Evolutionary conservation across 257 asterid species (phyloP), one percentile per base, ranked within the genome.

Genomic region (Solanum appendiculatum): DNA sequence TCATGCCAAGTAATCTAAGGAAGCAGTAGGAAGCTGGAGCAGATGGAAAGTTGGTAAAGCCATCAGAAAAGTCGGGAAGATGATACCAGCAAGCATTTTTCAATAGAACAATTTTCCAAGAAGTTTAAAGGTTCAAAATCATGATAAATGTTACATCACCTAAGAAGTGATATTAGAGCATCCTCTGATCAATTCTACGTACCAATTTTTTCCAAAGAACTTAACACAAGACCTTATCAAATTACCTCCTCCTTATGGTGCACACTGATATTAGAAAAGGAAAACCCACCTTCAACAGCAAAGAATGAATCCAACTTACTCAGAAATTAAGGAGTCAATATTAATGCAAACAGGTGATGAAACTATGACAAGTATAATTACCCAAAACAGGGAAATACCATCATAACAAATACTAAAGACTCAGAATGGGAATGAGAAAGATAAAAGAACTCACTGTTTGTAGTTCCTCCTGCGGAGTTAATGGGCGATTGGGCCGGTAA

Each of bases 401-500:
- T 29, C 66, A 80, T 27, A 80, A 80, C 85, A 80, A 88, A 86
- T 44, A 23, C 23, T 4, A 18, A 74, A 48, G 31, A 31, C 18
- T 66, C 10, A 37, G 25, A 20, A 73, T 64, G 14, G 44, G 60
- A 29, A 20, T n/a, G 84, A 48, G 70, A 83, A 54, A 11, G 31
- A 68, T 20, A 25, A 5, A 87, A 34, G 48, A 27, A 77, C 73
- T 91, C 91, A 97, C 98, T 84, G 96, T 90, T 89, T 94, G 98
- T 82, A 94, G 88, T 92, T 97, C 99, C 89, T 97, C 98, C 83
- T 92, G 97, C n/a, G 95, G 93, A 14, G 95, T 92, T 89, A 97
- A 89, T n/a, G 98, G 98, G 85, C 99, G 93, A 91, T 95, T 95
- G 44, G 98, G 99, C 84, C 99, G 98, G 56, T 91, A 96, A n/a